Evolutionary conservation across 352 stramenopile genomes (phyloP), one percentile per base, ranked within the genome.

Genomic region (Globisporangium viniferum): DNA sequence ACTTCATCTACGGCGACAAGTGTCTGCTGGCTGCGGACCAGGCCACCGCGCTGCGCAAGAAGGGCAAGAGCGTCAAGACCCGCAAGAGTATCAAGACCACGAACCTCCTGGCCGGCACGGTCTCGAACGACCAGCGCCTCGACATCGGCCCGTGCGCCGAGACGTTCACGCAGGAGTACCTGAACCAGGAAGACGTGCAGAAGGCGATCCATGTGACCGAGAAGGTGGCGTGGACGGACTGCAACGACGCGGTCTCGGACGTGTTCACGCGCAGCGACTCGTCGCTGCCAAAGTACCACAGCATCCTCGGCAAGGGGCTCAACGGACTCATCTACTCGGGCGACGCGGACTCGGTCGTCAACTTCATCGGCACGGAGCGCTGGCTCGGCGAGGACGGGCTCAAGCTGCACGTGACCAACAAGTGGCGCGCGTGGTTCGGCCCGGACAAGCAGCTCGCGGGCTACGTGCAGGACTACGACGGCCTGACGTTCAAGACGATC

Each of bases 401-500:
- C 41, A 91, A 92, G 69, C 73, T 93, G 55, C 74, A 73, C 57
- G 77, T 91, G 49, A 81, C 70, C 0, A 76, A 81, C 55, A 86
- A 86, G 62, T 93, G 86, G 86, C 67, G 67, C 36, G 80, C 86
- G 15, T 93, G 86, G 86, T 91, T 91, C 58, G 84, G 84, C 22
- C 82, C 84, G 0, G 86, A 92, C 71, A 64, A 77, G 65, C 92
- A 98, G 72, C 79, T 97, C 67, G 92, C 81, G 9, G 92, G 92
- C 18, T 93, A 97, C 72, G 78, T 93, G 22, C 83, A 96, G 62
- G 85, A 91, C 69, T 98, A 90, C 72, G 73, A 96, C 1, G 88
- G 84, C 4, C 60, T 98, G 18, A 88, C 80, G 5, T 98, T 97
- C 79, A 81, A 97, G 64, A 98, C 93, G 0, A 93, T 98, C 70